Evolutionary conservation across 192 early-diverging fungal species (phyloP), one percentile per base, ranked within the genome.

Genomic region (Coemansia sp.): DNA sequence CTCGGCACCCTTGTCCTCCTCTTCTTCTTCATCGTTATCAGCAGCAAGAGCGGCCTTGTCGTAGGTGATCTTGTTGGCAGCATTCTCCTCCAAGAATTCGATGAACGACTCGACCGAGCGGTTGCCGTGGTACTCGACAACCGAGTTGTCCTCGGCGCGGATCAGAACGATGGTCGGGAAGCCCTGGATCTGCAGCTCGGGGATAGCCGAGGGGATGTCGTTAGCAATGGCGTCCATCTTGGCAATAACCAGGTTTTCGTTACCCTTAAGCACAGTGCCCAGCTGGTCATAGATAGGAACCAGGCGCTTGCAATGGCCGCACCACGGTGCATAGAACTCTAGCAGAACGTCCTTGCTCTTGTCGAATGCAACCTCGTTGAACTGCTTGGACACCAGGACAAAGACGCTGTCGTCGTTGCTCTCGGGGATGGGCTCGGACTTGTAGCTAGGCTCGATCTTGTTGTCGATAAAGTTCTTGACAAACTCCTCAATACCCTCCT

Each of bases 191-290:
- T 87, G 73, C 79, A 95, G 89, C n/a, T 72, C 74, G 7, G 82
- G 71, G 60, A 80, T 72, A 68, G 67, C 64, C 7, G 86, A 66
- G 17, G 96, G 96, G 51, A 97, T 68, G 56, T 99, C 96, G 83
- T 99, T 99, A 65, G 89, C 93, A 48, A 93, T 94, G 64, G 87
- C 93, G 75, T 99, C 96, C 87, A 97, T 88, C 88, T 98, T 99
- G 76, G 95, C 94, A 72, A 94, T 89, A 54, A 89, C 84, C 68
- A 94, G 69, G 63, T 78, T 79, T 63, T 80, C 65, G 80, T 84
- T 66, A 20, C 72, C 69, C 64, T 84, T 79, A 54, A 88, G 79
- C 32, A 64, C 60, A 51, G 84, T 67, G 64, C 87, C 97, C 52
- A 99, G 82, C 74, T 91, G 77, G 33, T 96, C 94, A 82, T 92